A percentile compares a stretch with the other conserved stretches of the same genome.
These are phyloP conservation scores for Claviceps maximensis DNA, from an alignment of 2,329 filamentous ascomycete species.

Conservation along the genomic window DNA sequence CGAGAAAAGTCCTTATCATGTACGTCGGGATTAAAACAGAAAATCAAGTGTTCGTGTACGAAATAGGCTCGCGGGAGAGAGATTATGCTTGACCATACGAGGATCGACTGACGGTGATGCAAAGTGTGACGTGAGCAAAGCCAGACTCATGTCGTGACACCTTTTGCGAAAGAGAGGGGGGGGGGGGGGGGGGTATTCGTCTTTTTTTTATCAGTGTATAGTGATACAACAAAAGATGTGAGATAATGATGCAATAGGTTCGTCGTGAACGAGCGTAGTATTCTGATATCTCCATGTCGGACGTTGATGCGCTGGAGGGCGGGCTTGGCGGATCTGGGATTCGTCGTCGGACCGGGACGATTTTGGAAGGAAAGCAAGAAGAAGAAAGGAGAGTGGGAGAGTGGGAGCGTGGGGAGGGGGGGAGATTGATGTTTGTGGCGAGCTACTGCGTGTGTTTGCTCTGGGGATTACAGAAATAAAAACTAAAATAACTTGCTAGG, in stretches of 20 bases:
- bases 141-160: not conserved
- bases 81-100: slow-evolving; percentile 3
- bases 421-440: not conserved
- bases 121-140: slow-evolving; percentile 1
- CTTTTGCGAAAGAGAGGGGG: not conserved
- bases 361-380: no score
- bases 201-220: not conserved
- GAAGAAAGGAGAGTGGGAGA: no score
- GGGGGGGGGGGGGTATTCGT: not conserved
- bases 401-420: no score
- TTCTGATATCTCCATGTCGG: not conserved
- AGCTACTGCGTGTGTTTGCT: not conserved
- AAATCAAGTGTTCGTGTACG: not conserved
- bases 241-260: not conserved
- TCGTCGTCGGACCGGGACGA: not conserved
- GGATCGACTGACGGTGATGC: not conserved
- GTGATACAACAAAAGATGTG: not conserved
- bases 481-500: not conserved
- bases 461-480: not conserved
- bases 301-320: not conserved
- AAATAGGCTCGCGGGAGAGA: not conserved
- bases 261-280: not conserved
- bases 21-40: not conserved
- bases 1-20: not conserved
- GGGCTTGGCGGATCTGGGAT: not conserved